phyloP scores from a whole-genome alignment of 192 early-diverging fungal species.

The Ramicandelaber brevisporus region DNA sequence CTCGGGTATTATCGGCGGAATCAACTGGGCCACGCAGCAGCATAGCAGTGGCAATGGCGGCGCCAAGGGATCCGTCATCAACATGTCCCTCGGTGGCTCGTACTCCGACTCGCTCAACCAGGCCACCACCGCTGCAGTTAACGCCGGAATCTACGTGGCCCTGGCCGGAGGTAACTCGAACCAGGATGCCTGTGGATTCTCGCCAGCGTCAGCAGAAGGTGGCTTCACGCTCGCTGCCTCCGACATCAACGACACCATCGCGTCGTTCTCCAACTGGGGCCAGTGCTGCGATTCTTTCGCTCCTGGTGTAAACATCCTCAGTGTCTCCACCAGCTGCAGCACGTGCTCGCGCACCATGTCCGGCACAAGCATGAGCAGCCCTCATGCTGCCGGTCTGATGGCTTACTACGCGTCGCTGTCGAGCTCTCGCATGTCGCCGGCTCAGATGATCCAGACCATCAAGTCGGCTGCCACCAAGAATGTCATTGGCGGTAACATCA shows the following conservation, averaged over 20 bases:
- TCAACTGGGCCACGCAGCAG: slow-evolving; percentile 29
- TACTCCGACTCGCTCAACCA: slow-evolving; percentile 48
- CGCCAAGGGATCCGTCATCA: slow-evolving; percentile 66
- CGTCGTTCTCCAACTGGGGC: slow-evolving; percentile 66
- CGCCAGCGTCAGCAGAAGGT: slow-evolving; percentile 47
- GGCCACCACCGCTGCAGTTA: slow-evolving; percentile 55
- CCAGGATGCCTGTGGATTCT: slow-evolving; percentile 73
- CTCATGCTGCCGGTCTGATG: slow-evolving; percentile 75
- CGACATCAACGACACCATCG: slow-evolving; percentile 56
- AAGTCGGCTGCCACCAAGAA: slow-evolving; percentile 30
- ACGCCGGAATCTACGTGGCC: slow-evolving; percentile 64
- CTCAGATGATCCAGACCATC: slow-evolving; percentile 41
- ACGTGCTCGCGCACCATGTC: slow-evolving; percentile 64
- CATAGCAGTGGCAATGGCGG: slow-evolving; percentile 25
- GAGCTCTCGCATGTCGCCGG: slow-evolving; percentile 19
- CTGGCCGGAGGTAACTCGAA: slow-evolving; percentile 94
- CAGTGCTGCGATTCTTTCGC: slow-evolving; percentile 93
- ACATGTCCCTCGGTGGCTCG: slow-evolving; percentile 83
- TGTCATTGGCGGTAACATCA: slow-evolving; percentile 22
- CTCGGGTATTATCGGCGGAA: slow-evolving; percentile 66
- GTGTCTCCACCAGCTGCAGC: slow-evolving; percentile 48
- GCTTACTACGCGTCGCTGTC: slow-evolving; percentile 38
- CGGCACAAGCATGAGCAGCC: slow-evolving; percentile 85
- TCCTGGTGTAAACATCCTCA: slow-evolving; percentile 69
- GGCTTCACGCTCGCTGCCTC: slow-evolving; percentile 84